Evolutionary conservation across 441 rosid genomes (phyloP).

Genomic region (Pelargonium myrrhifolium): DNA sequence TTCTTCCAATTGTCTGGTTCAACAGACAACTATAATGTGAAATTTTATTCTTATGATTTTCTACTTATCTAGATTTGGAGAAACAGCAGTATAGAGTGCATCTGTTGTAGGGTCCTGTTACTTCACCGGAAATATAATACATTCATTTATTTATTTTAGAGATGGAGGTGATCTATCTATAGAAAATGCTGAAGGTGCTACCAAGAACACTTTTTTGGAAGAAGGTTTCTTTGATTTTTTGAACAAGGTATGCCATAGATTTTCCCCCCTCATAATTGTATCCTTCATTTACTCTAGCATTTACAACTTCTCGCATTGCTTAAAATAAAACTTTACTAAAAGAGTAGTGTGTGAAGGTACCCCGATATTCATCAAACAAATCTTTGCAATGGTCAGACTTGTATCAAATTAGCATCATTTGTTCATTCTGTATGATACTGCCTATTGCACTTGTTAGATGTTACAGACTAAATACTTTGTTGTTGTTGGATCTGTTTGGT

Average conservation of each 20-base stretch:
- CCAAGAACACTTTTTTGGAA: conserved; percentile 41
- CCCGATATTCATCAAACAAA: not conserved
- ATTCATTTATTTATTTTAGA: conserved; percentile 31
- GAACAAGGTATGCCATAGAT: conserved; percentile 47
- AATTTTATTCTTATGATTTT: conserved; percentile 7
- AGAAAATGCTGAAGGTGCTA: conserved; percentile 54
- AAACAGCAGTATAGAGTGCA: not conserved
- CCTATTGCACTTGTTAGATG: not conserved
- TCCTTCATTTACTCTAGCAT: not conserved
- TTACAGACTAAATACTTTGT: conserved; percentile 8
- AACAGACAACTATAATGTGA: not conserved
- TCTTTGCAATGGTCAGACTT: conserved; percentile 5
- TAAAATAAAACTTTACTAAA: not conserved
- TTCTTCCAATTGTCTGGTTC: not conserved
- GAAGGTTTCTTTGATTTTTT: conserved; percentile 76
- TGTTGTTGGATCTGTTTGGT: conserved; percentile 21
- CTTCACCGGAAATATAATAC: conserved; percentile 5
- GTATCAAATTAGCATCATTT: not conserved
- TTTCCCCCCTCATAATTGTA: not conserved
- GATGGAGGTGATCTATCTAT: conserved; percentile 53
- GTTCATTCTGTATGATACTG: not conserved
- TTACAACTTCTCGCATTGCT: not conserved
- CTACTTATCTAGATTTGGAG: not conserved
- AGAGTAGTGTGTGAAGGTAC: too few relatives aligned
- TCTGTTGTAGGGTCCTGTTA: not conserved